Base-by-base conservation (phyloP, 1,139 yeast genomes). In the Scheffersomyces segobiensis region DNA sequence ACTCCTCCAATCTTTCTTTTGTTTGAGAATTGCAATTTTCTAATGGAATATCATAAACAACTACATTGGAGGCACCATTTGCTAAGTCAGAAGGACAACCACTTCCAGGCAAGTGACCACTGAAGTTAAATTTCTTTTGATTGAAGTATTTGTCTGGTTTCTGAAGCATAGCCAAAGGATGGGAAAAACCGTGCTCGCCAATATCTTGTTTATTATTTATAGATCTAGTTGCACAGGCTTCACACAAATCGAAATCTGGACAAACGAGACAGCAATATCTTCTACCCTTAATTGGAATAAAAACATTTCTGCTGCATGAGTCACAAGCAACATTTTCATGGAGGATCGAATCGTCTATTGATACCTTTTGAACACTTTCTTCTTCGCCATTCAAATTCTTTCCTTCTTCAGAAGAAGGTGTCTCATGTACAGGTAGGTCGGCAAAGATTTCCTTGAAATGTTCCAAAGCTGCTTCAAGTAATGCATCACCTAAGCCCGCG, bases 231-330 rank as follows among this genome's bases (percentile, higher is more conserved):
- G 83, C 86, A 67, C 91, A 87, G 1, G 63, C 55, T 47, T 78
- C 75, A 66, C 92, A 87, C 58, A 87, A 73, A 64, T 87, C 90
- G 69, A 76, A 87, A 63, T 87, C 82, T 3, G 66, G 60, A 66
- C 92, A 87, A 46, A 80, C 80, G 55, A 80, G 63, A 67, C 92
- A 87, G 57, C 80, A 78, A 71, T 76, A 87, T 62, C 91, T 78
- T 17, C 67, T 63, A 0, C 91, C 91, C 26, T 55, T 65, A 54
- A 87, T 75, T 8, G 75, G 75, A 48, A 69, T 68, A 55, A 71
- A 67, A 48, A 21, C 21, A n/a, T 60, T 61, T 19, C 63, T 55
- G 58, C 67, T 61, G 58, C 86, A 83, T 19, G 73, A 71, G 61
- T 84, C 86, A 62, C 88, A 84, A 53, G 63, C 55, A 20, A 63